Evolutionary conservation across 352 stramenopile species (phyloP), one percentile per base, ranked within the genome.

Genomic region (Pythium pyrilobum): DNA sequence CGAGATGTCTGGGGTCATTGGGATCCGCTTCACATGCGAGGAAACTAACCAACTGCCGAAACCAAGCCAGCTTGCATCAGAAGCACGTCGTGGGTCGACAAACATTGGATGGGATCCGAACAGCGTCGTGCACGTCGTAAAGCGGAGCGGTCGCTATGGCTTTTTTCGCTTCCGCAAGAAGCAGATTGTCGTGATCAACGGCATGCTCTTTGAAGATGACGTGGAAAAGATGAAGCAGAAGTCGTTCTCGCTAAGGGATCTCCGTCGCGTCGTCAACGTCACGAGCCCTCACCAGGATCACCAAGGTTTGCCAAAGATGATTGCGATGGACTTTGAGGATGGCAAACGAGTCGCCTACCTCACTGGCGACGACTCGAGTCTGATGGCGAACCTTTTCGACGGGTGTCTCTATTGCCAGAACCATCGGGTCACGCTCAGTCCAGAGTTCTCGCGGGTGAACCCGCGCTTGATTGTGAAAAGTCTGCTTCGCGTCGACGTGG

Each of bases 391-490:
- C 11, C 23, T 92, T 9, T 88, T 88, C 61, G 81, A 92, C 54
- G 77, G 77, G 8, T 87, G 81, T 61, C 63, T 71, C 6, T 81
- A 77, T 38, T 67, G 69, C 13, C 69, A 76, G n/a, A 90, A 89
- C 40, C 72, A 66, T 54, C 61, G 71, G 37, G 68, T 90, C 23
- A 88, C 80, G 15, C 52, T 90, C 13, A 72, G 62, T 13, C 56
- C 63, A n/a, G 77, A 84, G 39, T 90, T 90, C 38, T 74, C 79
- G 7, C 83, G 71, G 39, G 59, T 89, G 18, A 90, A 89, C 41
- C 67, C 74, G 2, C 69, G 70, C 41, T 71, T 92, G 58, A 88
- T 75, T 34, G 44, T 64, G 5, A 71, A 67, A 32, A 54, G 64
- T 20, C 48, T 92, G 21, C 45, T 92, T 6, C 68, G 59, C 8